These are phyloP conservation scores for Castanea mollissima DNA, from an alignment of 306 rosid species.

Conservation along the genomic window DNA sequence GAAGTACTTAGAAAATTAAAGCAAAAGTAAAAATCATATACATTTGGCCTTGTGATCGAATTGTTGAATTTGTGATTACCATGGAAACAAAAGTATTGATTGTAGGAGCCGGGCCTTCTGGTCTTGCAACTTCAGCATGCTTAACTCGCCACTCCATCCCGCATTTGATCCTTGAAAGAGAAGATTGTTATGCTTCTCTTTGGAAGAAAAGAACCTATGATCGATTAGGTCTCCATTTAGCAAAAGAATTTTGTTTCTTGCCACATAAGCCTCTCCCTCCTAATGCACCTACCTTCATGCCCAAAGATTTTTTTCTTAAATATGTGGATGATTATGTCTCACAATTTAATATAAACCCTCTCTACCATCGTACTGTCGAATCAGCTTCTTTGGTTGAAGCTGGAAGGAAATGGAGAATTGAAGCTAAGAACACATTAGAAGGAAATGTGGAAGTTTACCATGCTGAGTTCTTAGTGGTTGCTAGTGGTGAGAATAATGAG, in stretches of 20 bases:
- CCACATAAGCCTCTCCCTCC: slow-evolving; percentile 36
- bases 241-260: slow-evolving; percentile 39
- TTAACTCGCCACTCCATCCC: slow-evolving; percentile 28
- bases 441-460: slow-evolving; percentile 14
- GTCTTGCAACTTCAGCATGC: slow-evolving; percentile 47
- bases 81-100: slow-evolving; percentile 26
- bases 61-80: neutral
- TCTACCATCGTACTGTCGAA: slow-evolving; percentile 28
- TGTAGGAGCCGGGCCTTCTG: slow-evolving; percentile 51
- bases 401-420: slow-evolving; percentile 31
- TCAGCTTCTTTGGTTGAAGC: slow-evolving; percentile 6
- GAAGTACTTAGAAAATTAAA: too few species aligned
- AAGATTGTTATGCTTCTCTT: slow-evolving; percentile 50
- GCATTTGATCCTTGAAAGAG: slow-evolving; percentile 40
- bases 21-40: neutral
- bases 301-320: slow-evolving; percentile 26
- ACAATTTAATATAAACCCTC: slow-evolving; percentile 32
- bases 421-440: neutral
- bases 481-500: slow-evolving; percentile 39
- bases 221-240: slow-evolving; percentile 40
- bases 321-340: slow-evolving; percentile 31
- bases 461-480: slow-evolving; percentile 38
- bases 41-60: too few species aligned
- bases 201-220: slow-evolving; percentile 54
- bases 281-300: slow-evolving; percentile 24